phyloP scores from a whole-genome alignment of 371 early-diverging fungal species.

The Lichtheimia corymbifera region DNA sequence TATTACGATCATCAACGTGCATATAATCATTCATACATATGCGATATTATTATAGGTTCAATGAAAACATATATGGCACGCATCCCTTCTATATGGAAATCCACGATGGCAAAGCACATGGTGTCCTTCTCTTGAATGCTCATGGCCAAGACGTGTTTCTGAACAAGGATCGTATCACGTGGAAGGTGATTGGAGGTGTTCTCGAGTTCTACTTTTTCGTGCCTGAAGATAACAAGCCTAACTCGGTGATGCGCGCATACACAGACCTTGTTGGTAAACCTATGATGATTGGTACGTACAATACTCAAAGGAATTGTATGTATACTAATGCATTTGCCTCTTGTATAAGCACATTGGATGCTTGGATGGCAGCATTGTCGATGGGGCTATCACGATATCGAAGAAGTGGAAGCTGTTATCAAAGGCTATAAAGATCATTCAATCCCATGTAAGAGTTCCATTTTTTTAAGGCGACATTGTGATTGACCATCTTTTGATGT shows the following conservation, averaged over 20 bases:
- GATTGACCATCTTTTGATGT: background rate
- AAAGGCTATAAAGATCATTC: conserved; percentile 45
- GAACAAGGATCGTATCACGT: conserved; percentile 54
- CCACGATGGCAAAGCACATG: conserved; percentile 62
- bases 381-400: conserved; percentile 66
- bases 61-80: conserved; percentile 68
- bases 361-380: conserved; percentile 75
- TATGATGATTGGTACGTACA: conserved; percentile 15
- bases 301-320: background rate
- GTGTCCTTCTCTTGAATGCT: conserved; percentile 56
- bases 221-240: conserved; percentile 49
- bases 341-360: conserved; percentile 29
- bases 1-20: background rate
- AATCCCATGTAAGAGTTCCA: conserved; percentile 58
- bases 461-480: no score
- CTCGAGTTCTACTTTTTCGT: conserved; percentile 66
- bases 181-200: conserved; percentile 69
- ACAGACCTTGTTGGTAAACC: conserved; percentile 72
- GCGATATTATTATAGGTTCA: conserved; percentile 27
- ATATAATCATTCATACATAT: background rate
- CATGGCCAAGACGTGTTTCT: conserved; percentile 81
- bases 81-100: conserved; percentile 76
- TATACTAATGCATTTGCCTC: no score
- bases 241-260: conserved; percentile 64
- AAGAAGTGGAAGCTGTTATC: conserved; percentile 55